Conservation (phyloP, 306 rosid species). For the Benincasa hispida region DNA sequence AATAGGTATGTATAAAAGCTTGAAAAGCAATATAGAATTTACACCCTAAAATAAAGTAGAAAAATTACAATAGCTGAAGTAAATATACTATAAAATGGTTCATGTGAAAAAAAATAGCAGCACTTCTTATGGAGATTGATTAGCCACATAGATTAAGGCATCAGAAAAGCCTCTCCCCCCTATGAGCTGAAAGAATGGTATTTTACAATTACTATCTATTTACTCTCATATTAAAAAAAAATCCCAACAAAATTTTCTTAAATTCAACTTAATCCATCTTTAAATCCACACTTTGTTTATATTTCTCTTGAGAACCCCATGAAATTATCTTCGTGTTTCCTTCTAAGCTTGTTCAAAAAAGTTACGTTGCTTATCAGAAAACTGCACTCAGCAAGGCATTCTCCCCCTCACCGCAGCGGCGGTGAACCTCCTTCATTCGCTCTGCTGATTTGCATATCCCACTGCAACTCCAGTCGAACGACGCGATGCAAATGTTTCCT, state of each 20-base stretch:
- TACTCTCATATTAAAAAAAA: neutral
- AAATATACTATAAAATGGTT: neutral
- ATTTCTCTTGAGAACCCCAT: neutral
- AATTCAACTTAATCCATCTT: neutral
- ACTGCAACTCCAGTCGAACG: conserved; percentile 56
- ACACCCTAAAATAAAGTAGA: neutral
- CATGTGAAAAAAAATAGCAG: neutral
- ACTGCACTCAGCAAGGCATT: conserved; percentile 38
- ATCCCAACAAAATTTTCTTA: neutral
- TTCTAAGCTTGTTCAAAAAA: conserved; percentile 21
- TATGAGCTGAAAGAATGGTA: conserved; percentile 2
- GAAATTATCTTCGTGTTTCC: neutral
- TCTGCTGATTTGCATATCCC: conserved; percentile 48
- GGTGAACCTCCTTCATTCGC: conserved; percentile 53
- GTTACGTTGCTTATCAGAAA: conserved; percentile 16
- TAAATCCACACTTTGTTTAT: neutral
- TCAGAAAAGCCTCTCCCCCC: neutral
- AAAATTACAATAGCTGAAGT: neutral
- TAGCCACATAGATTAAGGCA: conserved; percentile 1
- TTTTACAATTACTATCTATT: neutral
- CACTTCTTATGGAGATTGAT: conserved; percentile 2
- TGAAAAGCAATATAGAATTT: neutral
- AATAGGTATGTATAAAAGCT: neutral
- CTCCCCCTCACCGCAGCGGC: conserved; percentile 50
- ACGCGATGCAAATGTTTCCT: conserved; percentile 44